Percentiles rank a stretch among this genome's conserved stretches.
phyloP scores from a whole-genome alignment of 2,329 filamentous ascomycete genomes.

The Diaporthe ampelina region DNA sequence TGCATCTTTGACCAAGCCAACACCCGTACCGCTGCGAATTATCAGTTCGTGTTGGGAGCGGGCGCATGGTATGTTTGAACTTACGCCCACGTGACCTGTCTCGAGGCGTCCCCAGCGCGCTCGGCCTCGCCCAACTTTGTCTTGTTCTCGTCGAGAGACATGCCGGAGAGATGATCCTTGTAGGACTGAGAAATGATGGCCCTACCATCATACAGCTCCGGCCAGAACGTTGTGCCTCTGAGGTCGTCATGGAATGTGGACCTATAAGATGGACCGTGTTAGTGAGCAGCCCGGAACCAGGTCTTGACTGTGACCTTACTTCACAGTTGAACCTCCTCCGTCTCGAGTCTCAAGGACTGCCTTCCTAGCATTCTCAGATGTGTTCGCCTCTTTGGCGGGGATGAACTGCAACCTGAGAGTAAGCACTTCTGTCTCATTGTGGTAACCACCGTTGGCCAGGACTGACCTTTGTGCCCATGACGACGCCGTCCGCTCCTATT shows the following conservation, averaged over 20 bases:
- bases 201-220: constrained; percentile 59
- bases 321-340: constrained; percentile 60
- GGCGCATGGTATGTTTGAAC: constrained; percentile 32
- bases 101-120: constrained; percentile 48
- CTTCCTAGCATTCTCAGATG: constrained; percentile 57
- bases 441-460: neutral
- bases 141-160: constrained; percentile 59
- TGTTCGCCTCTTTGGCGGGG: constrained; percentile 58
- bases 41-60: neutral
- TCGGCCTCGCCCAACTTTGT: constrained; percentile 55
- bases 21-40: constrained; percentile 54
- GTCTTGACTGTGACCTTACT: constrained; percentile 49
- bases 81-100: constrained; percentile 55
- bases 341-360: constrained; percentile 57
- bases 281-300: neutral
- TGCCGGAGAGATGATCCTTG: constrained; percentile 55
- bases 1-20: constrained; percentile 59
- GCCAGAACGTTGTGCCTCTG: constrained; percentile 56
- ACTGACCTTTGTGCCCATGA: constrained; percentile 58
- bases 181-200: constrained; percentile 57
- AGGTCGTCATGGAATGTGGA: constrained; percentile 59
- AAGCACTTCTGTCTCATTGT: neutral
- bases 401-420: constrained; percentile 54
- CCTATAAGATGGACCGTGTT: constrained; percentile 37
- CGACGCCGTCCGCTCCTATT: constrained; percentile 58